phyloP scores from a whole-genome alignment of 805 yeast genomes.

The Komagataella pastoris region DNA sequence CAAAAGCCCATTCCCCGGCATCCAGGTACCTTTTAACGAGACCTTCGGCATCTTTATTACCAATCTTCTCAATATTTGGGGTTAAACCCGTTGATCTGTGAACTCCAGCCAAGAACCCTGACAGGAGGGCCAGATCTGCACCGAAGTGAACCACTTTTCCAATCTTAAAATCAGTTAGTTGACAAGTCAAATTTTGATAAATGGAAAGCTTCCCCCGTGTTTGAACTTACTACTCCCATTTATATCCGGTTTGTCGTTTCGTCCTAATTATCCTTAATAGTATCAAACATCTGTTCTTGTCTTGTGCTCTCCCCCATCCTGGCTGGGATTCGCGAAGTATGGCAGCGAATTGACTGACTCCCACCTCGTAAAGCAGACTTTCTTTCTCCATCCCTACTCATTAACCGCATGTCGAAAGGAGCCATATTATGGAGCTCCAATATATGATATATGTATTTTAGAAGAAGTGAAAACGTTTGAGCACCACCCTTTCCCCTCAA shows the following conservation, averaged over 20 bases:
- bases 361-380: neutral
- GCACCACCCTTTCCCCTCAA: neutral
- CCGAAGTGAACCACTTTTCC: conserved; percentile 46
- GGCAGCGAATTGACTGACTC: neutral
- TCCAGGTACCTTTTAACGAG: conserved; percentile 59
- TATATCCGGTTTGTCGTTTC: neutral
- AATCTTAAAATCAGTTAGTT: conserved; percentile 14
- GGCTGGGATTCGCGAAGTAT: neutral
- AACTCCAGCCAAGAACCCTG: conserved; percentile 61
- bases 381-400: neutral
- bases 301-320: neutral
- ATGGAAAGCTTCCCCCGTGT: neutral
- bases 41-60: conserved; percentile 29
- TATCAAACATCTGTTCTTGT: neutral
- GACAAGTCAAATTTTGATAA: neutral
- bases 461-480: neutral
- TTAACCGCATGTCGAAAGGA: neutral
- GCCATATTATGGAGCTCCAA: neutral
- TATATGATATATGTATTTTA: neutral
- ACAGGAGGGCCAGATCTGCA: conserved; percentile 45
- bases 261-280: neutral
- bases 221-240: neutral
- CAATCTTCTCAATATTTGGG: conserved; percentile 37
- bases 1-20: conserved; percentile 76
- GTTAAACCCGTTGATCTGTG: conserved; percentile 61